A percentile compares a stretch with the other conserved stretches of the same genome.
phyloP scores from a whole-genome alignment of 306 rosid species.

The Argentina anserina region DNA sequence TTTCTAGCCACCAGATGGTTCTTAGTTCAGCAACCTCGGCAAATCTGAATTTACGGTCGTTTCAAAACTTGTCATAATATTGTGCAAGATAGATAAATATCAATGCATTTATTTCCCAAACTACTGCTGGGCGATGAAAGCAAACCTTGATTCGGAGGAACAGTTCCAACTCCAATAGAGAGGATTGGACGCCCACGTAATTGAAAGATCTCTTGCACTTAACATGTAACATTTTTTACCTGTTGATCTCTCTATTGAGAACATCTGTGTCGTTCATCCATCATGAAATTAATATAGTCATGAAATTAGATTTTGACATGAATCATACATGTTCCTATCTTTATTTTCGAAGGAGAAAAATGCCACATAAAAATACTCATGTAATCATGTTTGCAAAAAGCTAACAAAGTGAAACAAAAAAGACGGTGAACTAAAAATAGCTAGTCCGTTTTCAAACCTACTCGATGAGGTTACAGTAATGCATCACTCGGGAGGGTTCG shows the following conservation, averaged over 20 bases:
- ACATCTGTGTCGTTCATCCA: slow-evolving; percentile 33
- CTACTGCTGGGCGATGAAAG: not conserved
- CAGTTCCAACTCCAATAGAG: slow-evolving; percentile 76
- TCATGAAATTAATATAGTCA: not conserved
- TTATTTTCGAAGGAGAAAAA: not conserved
- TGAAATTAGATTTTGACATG: not conserved
- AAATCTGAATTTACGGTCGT: slow-evolving; percentile 38
- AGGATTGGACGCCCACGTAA: slow-evolving; percentile 51
- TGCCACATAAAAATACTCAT: not conserved
- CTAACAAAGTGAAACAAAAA: too few species aligned
- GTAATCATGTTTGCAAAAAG: too few species aligned
- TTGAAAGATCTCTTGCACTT: slow-evolving; percentile 66
- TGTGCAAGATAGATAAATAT: not conserved
- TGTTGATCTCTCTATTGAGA: slow-evolving; percentile 47
- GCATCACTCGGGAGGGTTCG: too few species aligned
- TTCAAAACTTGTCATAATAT: not conserved
- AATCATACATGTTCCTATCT: not conserved
- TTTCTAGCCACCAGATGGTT: slow-evolving; percentile 74
- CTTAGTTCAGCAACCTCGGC: slow-evolving; percentile 59
- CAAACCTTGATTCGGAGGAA: slow-evolving; percentile 48
- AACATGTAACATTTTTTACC: slow-evolving; percentile 51
- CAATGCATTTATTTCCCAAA: not conserved
- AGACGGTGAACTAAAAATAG: too few species aligned
- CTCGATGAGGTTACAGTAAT: too few species aligned
- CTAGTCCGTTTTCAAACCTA: too few species aligned